phyloP scores from a whole-genome alignment of 371 early-diverging fungal species.

The Mucor piriformis region DNA sequence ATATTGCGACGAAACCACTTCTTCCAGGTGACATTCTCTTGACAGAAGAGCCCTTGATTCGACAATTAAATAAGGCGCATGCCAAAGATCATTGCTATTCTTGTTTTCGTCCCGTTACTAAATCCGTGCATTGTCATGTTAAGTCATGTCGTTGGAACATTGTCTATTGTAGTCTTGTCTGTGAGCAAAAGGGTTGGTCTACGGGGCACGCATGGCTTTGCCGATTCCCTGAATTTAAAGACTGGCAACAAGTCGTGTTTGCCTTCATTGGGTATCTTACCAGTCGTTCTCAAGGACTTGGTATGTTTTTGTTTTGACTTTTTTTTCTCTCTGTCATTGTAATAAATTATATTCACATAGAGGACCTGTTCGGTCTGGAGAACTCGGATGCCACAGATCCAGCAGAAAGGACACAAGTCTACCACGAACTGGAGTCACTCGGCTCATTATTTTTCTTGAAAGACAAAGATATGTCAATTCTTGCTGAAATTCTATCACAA shows the following conservation, averaged over 20 bases:
- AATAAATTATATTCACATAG: neutral
- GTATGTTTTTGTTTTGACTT: neutral
- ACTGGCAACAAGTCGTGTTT: slow-evolving; percentile 12
- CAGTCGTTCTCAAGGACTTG: slow-evolving; percentile 2
- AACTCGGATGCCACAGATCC: neutral
- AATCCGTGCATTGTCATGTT: neutral
- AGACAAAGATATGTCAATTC: slow-evolving; percentile 3
- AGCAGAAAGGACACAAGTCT: no score
- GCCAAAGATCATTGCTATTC: slow-evolving; percentile 7
- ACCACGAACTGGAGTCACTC: neutral
- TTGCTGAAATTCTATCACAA: slow-evolving; percentile 30
- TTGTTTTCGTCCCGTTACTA: slow-evolving; percentile 13
- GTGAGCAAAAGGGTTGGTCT: slow-evolving; percentile 21
- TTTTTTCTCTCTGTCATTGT: neutral
- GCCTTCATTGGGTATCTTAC: slow-evolving; percentile 27
- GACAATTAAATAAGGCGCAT: slow-evolving; percentile 6
- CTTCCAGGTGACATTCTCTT: slow-evolving; percentile 9
- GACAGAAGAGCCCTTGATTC: slow-evolving; percentile 27
- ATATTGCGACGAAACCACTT: slow-evolving; percentile 1
- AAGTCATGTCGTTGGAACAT: slow-evolving; percentile 12
- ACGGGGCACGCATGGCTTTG: slow-evolving; percentile 25
- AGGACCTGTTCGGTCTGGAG: slow-evolving; percentile 14
- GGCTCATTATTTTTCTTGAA: slow-evolving; percentile 10
- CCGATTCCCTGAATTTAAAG: slow-evolving; percentile 15
- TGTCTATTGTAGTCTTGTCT: slow-evolving; percentile 20